Evolutionary conservation across 441 rosid species (phyloP).

Genomic region (Monsonia emarginata): DNA sequence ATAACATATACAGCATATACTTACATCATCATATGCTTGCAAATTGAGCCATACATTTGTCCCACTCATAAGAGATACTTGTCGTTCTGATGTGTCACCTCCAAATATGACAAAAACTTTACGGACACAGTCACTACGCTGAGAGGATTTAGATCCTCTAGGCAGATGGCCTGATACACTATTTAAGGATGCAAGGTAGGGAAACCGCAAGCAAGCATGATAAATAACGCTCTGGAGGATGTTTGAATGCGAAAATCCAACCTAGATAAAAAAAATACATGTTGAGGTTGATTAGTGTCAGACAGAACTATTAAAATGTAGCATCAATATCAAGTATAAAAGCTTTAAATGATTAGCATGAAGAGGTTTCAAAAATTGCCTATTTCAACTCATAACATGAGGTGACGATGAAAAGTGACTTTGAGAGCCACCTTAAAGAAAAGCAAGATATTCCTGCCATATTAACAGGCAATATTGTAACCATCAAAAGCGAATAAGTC

Average conservation of each 20-base stretch:
- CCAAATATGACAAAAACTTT: constrained; percentile 82
- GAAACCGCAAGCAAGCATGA: constrained; percentile 75
- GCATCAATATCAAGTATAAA: not conserved
- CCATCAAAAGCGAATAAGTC: not conserved
- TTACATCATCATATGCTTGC: constrained; percentile 72
- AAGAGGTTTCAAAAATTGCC: not conserved
- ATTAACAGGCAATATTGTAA: not conserved
- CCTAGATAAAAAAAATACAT: constrained; percentile 34
- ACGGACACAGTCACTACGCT: constrained; percentile 25
- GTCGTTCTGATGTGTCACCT: constrained; percentile 92
- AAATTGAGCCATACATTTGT: constrained; percentile 92
- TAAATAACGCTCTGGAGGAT: constrained; percentile 62
- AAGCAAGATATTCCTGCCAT: not conserved
- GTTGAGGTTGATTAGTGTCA: not conserved
- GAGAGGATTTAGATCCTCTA: constrained; percentile 24
- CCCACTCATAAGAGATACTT: constrained; percentile 94
- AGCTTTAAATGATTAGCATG: not conserved
- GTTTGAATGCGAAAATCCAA: constrained; percentile 90
- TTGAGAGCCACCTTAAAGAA: not conserved
- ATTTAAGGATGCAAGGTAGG: constrained; percentile 40
- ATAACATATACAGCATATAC: constrained; percentile 22
- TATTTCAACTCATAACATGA: not conserved
- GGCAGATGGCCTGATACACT: constrained; percentile 33
- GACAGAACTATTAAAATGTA: constrained; percentile 11
- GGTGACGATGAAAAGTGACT: not conserved